Base-by-base conservation (phyloP, 495 filamentous ascomycete genomes). In the Beverwykella pulmonaria region DNA sequence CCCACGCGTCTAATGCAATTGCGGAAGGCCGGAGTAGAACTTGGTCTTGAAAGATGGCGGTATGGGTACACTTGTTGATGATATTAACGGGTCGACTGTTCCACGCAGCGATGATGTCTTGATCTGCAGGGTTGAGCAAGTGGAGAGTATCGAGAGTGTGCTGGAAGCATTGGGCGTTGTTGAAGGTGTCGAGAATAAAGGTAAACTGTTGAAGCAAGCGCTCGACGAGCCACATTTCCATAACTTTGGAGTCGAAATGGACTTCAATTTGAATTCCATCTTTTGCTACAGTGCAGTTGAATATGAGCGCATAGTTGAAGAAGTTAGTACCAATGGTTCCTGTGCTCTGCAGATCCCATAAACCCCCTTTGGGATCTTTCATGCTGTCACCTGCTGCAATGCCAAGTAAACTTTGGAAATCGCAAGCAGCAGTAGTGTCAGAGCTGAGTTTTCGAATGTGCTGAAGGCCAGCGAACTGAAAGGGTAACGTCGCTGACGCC, bases 401-500 rank as follows among this genome's bases (percentile, higher is more conserved):
- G 12, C 83, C 83, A 10, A 88, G 74, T 2, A 87, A 75, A 54
- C 80, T 88, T 17, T 82, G 80, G 52, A 88, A 82, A 53, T 89
- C 87, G 63, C 87, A 90, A n/a, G 88, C 88, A 62, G 84, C 77
- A 41, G 83, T 78, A 8, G 88, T 83, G 65, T 91, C 88, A 0
- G 76, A 72, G 70, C 83, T 87, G 34, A 90, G 76, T 30, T 80
- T 80, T 55, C 83, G 79, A 63, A 92, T 92, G 59, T 88, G 81
- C 73, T 90, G 88, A 71, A 92, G 78, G 4, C 89, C 89, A 71
- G 84, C 80, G 52, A 90, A 87, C 73, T 92, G 83, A 71, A 86
- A 85, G 0, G 84, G 80, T 5, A 86, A 84, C 1, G 82, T 81
- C 1, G 77, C 76, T 20, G 84, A 72, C 23, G 82, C 78, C 15